Base-by-base conservation (phyloP, 2,329 filamentous ascomycete genomes). In the Lachnellula suecica region DNA sequence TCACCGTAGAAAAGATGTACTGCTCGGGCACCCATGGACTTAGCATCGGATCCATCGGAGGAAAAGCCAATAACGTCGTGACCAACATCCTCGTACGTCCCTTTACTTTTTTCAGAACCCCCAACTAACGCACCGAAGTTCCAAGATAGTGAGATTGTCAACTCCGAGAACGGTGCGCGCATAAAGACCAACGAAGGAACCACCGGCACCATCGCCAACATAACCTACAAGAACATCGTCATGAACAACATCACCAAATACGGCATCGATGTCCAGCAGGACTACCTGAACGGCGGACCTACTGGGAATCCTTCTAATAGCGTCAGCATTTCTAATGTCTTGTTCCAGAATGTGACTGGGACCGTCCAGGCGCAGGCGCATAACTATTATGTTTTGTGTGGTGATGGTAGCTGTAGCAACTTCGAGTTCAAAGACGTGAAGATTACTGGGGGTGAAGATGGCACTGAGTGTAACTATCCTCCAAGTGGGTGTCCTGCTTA, bases 201-300 rank as follows among this genome's bases (percentile, higher is more conserved):
- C 9, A 74, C 71, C 2, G 71, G 71, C 25, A 66, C 59, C 56
- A 65, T 74, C 19, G 60, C 66, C 46, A 71, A 72, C 53, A 66
- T 79, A 49, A 72, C 70, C 20, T 79, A 76, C 67, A 65, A 69
- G 54, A 73, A 76, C 59, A 78, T 79, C 55, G 67, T 66, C 4
- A 61, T 79, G 37, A 66, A 64, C 31, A 69, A 70, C 47, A 76
- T 78, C 55, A 62, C 67, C 27, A 71, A 72, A 54, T 78, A 79
- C 59, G 76, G 76, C n/a, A 76, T 80, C 51, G 75, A 76, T 53
- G 69, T 79, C 38, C 70, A 78, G 65, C 75, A 79, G 65, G 77
- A 79, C 60, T 80, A 79, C 58, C 60, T 76, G 49, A 79, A 79
- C 57, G 77, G 72, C 11, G 71, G 71, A 4, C 63, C 71, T 4